These are phyloP conservation scores for Camellia oleifera DNA, from an alignment of 179 eudicot genomes.

Conservation along the genomic window DNA sequence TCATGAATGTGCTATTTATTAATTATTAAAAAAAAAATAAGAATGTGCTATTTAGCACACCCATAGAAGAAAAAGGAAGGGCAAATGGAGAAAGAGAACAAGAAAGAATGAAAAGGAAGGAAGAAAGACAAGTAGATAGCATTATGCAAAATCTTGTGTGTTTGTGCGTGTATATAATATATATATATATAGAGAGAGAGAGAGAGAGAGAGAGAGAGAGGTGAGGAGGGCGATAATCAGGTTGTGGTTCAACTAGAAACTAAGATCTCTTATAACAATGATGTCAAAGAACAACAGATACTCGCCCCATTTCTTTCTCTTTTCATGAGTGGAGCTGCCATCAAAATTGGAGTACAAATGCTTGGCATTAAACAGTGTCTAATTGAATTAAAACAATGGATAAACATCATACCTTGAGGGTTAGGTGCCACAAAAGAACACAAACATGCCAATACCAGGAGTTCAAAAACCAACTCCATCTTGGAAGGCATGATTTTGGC, in stretches of 20 bases:
- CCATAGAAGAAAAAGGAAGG: too few relatives aligned
- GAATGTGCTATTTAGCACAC: too few relatives aligned
- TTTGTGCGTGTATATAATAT: background rate
- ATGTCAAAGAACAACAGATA: background rate
- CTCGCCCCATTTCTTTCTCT: background rate
- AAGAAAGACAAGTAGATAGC: too few relatives aligned
- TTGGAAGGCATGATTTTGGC: conserved; percentile 1
- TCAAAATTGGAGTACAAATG: background rate
- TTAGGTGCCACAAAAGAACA: conserved; percentile 38
- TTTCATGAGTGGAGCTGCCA: background rate
- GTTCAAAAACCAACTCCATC: conserved; percentile 43
- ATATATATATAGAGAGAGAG: too few relatives aligned
- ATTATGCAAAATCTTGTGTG: background rate
- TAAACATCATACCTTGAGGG: conserved; percentile 53
- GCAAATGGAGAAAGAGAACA: too few relatives aligned
- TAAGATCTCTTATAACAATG: background rate
- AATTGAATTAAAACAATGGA: background rate
- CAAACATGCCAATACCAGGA: conserved; percentile 42
- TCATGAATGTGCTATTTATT: too few relatives aligned
- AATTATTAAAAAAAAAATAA: too few relatives aligned
- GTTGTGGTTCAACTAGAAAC: too few relatives aligned
- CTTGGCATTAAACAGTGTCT: background rate
- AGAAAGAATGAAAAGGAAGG: too few relatives aligned
- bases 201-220: too few relatives aligned
- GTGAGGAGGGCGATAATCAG: too few relatives aligned